These are phyloP conservation scores for Crithidia bombi DNA, from an alignment of 208 protist genomes.

Conservation along the genomic window DNA sequence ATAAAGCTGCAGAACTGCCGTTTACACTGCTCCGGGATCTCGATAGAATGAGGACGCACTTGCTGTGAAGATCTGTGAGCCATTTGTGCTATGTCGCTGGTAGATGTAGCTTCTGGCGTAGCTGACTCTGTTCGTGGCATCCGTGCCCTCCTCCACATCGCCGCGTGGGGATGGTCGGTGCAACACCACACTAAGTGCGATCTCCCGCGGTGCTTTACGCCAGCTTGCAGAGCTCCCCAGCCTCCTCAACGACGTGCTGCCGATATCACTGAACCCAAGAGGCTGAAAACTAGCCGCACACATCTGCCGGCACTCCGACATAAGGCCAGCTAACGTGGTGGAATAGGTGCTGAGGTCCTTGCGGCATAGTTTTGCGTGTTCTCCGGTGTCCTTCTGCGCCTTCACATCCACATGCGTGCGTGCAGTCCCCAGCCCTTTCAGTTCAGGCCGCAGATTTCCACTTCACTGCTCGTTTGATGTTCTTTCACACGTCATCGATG, in stretches of 20 bases:
- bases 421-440: neutral
- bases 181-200: neutral
- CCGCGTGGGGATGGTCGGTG: neutral
- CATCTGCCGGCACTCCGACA: slow-evolving; percentile 5
- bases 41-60: neutral
- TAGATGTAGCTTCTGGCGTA: slow-evolving; percentile 6
- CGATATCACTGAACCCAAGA: neutral
- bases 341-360: neutral
- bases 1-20: neutral
- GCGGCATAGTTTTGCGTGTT: slow-evolving; percentile 4
- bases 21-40: neutral
- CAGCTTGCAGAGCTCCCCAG: neutral
- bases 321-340: neutral
- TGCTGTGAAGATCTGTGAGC: neutral
- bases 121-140: neutral
- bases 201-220: neutral
- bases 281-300: slow-evolving; percentile 12
- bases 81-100: neutral
- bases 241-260: neutral
- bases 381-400: neutral
- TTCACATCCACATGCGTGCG: neutral
- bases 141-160: neutral
- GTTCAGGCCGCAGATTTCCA: neutral
- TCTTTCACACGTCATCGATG: neutral
- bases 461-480: neutral